Evolutionary conservation across 2,329 filamentous ascomycete genomes (phyloP), one percentile per base, ranked within the genome.

Genomic region (Fusarium avenaceum): DNA sequence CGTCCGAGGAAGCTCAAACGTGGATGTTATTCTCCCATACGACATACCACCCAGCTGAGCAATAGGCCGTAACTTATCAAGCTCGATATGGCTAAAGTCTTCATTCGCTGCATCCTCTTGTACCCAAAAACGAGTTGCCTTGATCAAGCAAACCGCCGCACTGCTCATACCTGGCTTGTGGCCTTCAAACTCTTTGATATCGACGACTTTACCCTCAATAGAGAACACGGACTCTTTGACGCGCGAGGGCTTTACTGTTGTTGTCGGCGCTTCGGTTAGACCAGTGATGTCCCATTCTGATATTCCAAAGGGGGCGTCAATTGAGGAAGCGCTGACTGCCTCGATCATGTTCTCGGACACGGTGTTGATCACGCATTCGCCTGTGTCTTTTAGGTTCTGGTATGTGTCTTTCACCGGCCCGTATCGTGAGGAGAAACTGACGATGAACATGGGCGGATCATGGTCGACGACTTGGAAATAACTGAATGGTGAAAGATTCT

Each of bases 71-170:
- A 97, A 80, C 8, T 96, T 84, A 80, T 90, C 85, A 10, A 92
- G 88, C 77, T 96, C 92, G 58, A 98, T 83, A 33, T 92, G 74
- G 69, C 89, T 93, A 74, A 84, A 86, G 13, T 93, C 90, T 74
- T 92, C 87, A 73, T 96, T 92, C 59, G 97, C 82, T 4, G 93
- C 94, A 79, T 97, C 94, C 76, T 96, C 93, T 50, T 94, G 82
- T 2, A 90, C 93, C 93, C 94, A 97, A 75, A 97, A 97, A 26
- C 90, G 85, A 26, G 91, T 89, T 0, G 93, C 95, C 80, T 97
- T 93, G 13, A 97, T 83, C 28, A 97, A 85, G 2, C 87, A 91
- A 56, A 97, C 75, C 6, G 91, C 90, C 1, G 90, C 89, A 1
- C 90, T 90, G 81, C 89, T 94, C 80, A 90, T 90, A 2, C 92